Percentiles rank a stretch among this genome's conserved stretches.
These are phyloP conservation scores for Gymnopilus dilepis DNA, from an alignment of 768 basidiomycete species.

Conservation along the genomic window DNA sequence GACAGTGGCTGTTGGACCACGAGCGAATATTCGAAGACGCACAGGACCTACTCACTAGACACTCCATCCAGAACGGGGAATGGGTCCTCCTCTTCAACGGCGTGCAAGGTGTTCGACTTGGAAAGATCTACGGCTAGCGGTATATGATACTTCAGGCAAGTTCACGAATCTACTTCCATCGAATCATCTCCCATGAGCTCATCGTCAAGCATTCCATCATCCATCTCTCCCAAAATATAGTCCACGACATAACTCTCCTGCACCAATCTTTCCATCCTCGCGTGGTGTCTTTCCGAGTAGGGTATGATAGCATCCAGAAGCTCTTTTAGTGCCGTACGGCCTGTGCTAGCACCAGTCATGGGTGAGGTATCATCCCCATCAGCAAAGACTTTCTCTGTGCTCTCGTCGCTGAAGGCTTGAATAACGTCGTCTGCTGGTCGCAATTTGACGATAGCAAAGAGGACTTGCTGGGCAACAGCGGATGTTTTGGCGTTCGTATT, in stretches of 20 bases:
- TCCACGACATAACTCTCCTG: slow-evolving; percentile 98
- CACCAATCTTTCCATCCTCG: slow-evolving; percentile 82
- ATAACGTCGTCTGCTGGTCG: slow-evolving; percentile 77
- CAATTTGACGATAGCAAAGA: slow-evolving; percentile 82
- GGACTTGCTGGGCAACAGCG: slow-evolving; percentile 79
- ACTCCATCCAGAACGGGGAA: slow-evolving; percentile 56
- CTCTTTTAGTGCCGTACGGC: slow-evolving; percentile 61
- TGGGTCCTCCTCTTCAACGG: slow-evolving; percentile 75
- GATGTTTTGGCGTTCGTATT: slow-evolving; percentile 94
- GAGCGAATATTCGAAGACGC: slow-evolving; percentile 58
- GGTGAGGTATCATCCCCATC: slow-evolving; percentile 22
- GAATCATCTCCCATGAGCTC: slow-evolving; percentile 45
- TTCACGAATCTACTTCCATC: slow-evolving; percentile 46
- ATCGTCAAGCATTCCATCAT: slow-evolving; percentile 70
- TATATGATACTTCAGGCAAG: background rate
- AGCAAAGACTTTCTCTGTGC: slow-evolving; percentile 37
- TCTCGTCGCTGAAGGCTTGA: slow-evolving; percentile 60
- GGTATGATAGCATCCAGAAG: slow-evolving; percentile 87
- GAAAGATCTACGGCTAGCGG: slow-evolving; percentile 38
- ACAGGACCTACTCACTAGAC: slow-evolving; percentile 45
- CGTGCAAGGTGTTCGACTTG: slow-evolving; percentile 71
- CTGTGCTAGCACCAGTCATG: slow-evolving; percentile 21
- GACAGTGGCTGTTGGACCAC: slow-evolving; percentile 71
- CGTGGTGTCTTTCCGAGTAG: slow-evolving; percentile 92
- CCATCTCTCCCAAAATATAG: slow-evolving; percentile 87